phyloP scores from a whole-genome alignment of 805 yeast species.

The Ogataea nakhonphanomensis region DNA sequence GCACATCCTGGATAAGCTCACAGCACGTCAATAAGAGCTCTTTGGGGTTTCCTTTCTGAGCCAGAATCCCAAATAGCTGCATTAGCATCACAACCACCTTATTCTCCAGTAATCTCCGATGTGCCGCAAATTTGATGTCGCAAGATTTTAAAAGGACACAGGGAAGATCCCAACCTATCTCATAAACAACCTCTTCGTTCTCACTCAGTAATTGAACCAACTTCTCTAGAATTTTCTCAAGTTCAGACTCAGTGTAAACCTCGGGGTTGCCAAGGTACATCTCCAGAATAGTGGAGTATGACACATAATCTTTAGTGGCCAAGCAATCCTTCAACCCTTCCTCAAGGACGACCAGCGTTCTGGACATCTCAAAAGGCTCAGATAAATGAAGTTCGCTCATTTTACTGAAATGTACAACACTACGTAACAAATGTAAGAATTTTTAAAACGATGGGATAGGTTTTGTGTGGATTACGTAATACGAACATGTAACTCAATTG shows the following conservation, averaged over 20 bases:
- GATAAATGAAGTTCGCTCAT: conserved; percentile 11
- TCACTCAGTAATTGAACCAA: conserved; percentile 42
- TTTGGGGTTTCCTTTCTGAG: conserved; percentile 72
- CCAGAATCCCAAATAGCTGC: conserved; percentile 58
- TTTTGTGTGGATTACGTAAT: conserved; percentile 1
- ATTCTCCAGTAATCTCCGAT: neutral
- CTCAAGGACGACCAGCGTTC: conserved; percentile 16
- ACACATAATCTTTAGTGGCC: conserved; percentile 56
- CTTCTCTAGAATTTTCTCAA: conserved; percentile 43
- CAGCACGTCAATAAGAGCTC: conserved; percentile 71
- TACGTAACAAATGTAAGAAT: neutral
- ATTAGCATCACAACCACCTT: conserved; percentile 36
- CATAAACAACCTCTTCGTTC: conserved; percentile 50
- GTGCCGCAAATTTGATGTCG: conserved; percentile 17
- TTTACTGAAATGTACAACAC: neutral
- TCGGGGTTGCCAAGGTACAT: conserved; percentile 49
- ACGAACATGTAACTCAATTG: conserved; percentile 25
- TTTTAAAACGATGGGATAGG: neutral
- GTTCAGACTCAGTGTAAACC: conserved; percentile 47
- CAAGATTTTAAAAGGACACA: conserved; percentile 55
- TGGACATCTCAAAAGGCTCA: conserved; percentile 11
- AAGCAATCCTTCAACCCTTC: conserved; percentile 28
- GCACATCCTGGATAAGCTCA: conserved; percentile 52
- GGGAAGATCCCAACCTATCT: conserved; percentile 94
- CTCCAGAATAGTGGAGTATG: conserved; percentile 73